These are phyloP conservation scores for Aspergillus ochraceoroseus DNA, from an alignment of 2,329 filamentous ascomycete species.

Conservation along the genomic window DNA sequence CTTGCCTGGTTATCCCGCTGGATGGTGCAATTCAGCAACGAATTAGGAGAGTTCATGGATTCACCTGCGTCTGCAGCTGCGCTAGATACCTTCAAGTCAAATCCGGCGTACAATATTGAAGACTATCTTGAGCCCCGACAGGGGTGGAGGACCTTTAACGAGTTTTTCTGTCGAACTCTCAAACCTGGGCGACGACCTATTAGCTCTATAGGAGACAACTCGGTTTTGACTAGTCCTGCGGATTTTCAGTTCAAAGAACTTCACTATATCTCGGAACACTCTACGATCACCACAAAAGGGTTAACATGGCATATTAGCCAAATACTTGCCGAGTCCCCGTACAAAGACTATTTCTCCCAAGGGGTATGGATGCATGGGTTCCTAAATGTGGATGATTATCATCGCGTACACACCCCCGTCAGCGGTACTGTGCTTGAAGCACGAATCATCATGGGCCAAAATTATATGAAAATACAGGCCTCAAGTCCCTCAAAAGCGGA, in stretches of 20 bases:
- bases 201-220: background rate
- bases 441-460: slow-evolving; percentile 2
- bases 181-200: slow-evolving; percentile 3
- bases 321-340: background rate
- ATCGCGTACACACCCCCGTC: slow-evolving; percentile 11
- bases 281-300: background rate
- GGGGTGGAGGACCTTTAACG: slow-evolving; percentile 16
- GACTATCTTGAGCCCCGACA: slow-evolving; percentile 1
- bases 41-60: slow-evolving; percentile 12
- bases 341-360: slow-evolving; percentile 1
- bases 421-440: slow-evolving; percentile 6
- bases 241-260: slow-evolving; percentile 2
- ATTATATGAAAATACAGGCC: slow-evolving; percentile 7
- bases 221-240: background rate
- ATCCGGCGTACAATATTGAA: slow-evolving; percentile 4
- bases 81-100: slow-evolving; percentile 11
- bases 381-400: slow-evolving; percentile 11
- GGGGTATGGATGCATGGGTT: slow-evolving; percentile 11
- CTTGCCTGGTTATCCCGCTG: slow-evolving; percentile 16
- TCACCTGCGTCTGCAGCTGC: slow-evolving; percentile 7
- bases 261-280: background rate
- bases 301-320: slow-evolving; percentile 1
- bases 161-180: slow-evolving; percentile 11
- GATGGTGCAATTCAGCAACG: slow-evolving; percentile 11
- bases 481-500: too few species aligned